Percentiles rank a stretch among this genome's conserved stretches.
Evolutionary conservation across 2,329 filamentous ascomycete genomes (phyloP).

Genomic region (Helminthosporium solani): DNA sequence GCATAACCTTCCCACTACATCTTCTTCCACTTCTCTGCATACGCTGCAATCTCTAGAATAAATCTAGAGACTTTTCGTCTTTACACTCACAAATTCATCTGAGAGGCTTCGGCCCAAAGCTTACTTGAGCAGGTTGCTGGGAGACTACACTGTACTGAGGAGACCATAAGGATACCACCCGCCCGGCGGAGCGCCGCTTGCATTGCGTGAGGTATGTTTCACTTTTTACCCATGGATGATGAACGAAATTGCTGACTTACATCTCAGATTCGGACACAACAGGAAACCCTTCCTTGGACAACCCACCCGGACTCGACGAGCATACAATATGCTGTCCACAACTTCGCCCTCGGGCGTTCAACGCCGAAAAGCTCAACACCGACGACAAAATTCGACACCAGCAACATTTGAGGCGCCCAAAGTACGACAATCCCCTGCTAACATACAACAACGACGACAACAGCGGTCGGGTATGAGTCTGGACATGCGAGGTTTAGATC

Average conservation of each 20-base stretch:
- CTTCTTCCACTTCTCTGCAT: background rate
- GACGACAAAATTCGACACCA: slow-evolving; percentile 85
- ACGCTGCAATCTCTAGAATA: background rate
- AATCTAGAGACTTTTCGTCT: slow-evolving; percentile 4
- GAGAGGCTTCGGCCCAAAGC: slow-evolving; percentile 37
- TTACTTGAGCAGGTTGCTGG: slow-evolving; percentile 41
- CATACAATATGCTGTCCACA: slow-evolving; percentile 75
- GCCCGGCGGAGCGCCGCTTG: slow-evolving; percentile 79
- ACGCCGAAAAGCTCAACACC: slow-evolving; percentile 72
- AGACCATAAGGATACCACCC: slow-evolving; percentile 49
- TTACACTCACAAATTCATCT: slow-evolving; percentile 14
- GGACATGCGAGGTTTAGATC: slow-evolving; percentile 65
- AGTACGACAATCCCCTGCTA: slow-evolving; percentile 65
- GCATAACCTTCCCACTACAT: slow-evolving; percentile 11
- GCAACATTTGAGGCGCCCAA: slow-evolving; percentile 73
- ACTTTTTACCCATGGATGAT: background rate
- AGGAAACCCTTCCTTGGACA: slow-evolving; percentile 42
- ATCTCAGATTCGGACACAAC: slow-evolving; percentile 43
- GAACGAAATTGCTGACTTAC: slow-evolving; percentile 24
- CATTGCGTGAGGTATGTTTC: slow-evolving; percentile 74
- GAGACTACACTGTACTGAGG: slow-evolving; percentile 47
- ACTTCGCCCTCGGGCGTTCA: slow-evolving; percentile 70
- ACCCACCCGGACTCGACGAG: slow-evolving; percentile 67
- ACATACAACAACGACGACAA: slow-evolving; percentile 52
- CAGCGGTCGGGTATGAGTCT: slow-evolving; percentile 85